phyloP scores from a whole-genome alignment of 2,329 filamentous ascomycete genomes.

The Elsinoe batatas region DNA sequence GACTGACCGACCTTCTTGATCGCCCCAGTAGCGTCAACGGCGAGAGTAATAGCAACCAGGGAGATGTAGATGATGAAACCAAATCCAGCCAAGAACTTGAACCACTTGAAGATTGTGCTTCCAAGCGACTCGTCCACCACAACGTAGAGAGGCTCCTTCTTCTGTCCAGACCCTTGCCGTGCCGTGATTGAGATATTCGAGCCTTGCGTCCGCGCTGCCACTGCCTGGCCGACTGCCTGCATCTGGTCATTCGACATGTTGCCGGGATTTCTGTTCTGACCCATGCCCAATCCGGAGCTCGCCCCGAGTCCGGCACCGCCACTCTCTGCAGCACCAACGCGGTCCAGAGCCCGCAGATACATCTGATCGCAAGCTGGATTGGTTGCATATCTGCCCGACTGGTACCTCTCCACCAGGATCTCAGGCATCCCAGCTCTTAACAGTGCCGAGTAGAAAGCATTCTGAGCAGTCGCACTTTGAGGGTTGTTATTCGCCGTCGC shows the following conservation, averaged over 20 bases:
- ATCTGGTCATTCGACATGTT: constrained; percentile 52
- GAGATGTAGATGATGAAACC: constrained; percentile 68
- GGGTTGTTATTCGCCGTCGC: constrained; percentile 90
- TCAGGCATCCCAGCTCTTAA: constrained; percentile 87
- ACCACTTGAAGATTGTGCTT: constrained; percentile 75
- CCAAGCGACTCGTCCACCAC: constrained; percentile 85
- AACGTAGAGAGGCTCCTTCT: constrained; percentile 83
- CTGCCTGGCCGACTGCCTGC: constrained; percentile 71
- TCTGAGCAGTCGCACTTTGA: constrained; percentile 75
- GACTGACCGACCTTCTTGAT: constrained; percentile 67
- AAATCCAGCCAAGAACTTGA: constrained; percentile 76
- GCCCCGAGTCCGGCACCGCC: constrained; percentile 18
- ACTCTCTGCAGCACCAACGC: constrained; percentile 43
- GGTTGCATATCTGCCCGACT: constrained; percentile 73
- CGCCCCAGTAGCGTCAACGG: constrained; percentile 70
- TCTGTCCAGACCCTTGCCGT: constrained; percentile 55
- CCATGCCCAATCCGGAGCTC: constrained; percentile 14
- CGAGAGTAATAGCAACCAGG: constrained; percentile 67
- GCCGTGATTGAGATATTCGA: constrained; percentile 50
- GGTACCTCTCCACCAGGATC: constrained; percentile 82
- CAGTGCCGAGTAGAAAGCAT: constrained; percentile 86
- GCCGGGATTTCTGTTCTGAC: constrained; percentile 24
- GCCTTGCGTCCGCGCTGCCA: constrained; percentile 61
- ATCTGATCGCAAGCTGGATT: constrained; percentile 68
- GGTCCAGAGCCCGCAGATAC: constrained; percentile 65